These are phyloP conservation scores for Cymodocea nodosa DNA, from an alignment of 116 monocot species.

Conservation along the genomic window DNA sequence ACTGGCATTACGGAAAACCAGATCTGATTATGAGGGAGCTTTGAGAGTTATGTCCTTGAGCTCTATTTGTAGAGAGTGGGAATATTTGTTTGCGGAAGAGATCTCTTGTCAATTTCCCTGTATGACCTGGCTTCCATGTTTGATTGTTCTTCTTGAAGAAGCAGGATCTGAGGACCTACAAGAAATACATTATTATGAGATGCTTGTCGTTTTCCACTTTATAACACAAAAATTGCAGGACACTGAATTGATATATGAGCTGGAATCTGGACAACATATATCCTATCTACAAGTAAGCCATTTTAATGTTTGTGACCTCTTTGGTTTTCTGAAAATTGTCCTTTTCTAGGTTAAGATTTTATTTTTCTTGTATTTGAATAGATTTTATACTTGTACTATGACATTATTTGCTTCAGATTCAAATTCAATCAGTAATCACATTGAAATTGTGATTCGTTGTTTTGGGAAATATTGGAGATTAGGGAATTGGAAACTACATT, in stretches of 20 bases:
- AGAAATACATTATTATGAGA: slow-evolving; percentile 14
- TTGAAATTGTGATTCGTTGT: too few species aligned
- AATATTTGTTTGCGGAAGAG: slow-evolving; percentile 51
- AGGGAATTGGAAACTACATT: too few species aligned
- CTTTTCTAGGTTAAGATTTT: not conserved
- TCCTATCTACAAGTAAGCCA: slow-evolving; percentile 46
- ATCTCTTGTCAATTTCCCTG: slow-evolving; percentile 57
- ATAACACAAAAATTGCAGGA: slow-evolving; percentile 38
- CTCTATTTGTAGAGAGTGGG: slow-evolving; percentile 34
- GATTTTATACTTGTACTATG: not conserved
- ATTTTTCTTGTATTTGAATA: too few species aligned
- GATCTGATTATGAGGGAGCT: slow-evolving; percentile 6
- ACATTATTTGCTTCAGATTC: too few species aligned
- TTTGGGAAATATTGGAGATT: too few species aligned
- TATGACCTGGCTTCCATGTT: slow-evolving; percentile 70
- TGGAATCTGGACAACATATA: slow-evolving; percentile 44
- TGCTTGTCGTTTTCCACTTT: slow-evolving; percentile 45
- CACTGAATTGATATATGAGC: slow-evolving; percentile 59
- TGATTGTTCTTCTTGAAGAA: slow-evolving; percentile 51
- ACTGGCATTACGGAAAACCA: slow-evolving; percentile 17
- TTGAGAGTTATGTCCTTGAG: slow-evolving; percentile 8
- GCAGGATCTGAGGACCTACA: slow-evolving; percentile 15
- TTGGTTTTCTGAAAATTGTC: not conserved
- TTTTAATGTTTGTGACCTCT: not conserved
- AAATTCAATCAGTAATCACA: too few species aligned